Evolutionary conservation across 2,329 filamentous ascomycete genomes (phyloP).

Genomic region (Alternaria gaisen): DNA sequence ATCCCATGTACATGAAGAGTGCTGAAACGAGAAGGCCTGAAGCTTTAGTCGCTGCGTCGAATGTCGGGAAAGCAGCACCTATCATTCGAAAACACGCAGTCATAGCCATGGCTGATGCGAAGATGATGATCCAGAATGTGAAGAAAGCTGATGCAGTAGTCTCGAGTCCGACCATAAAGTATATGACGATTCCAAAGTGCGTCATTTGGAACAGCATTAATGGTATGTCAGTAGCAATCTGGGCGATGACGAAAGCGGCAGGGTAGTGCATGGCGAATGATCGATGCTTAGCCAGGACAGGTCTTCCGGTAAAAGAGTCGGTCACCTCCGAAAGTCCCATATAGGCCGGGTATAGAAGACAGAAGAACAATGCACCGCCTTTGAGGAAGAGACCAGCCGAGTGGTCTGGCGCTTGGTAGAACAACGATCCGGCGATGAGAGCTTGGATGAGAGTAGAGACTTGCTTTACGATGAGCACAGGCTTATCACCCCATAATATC

Average conservation of each 20-base stretch:
- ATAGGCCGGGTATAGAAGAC: conserved; percentile 68
- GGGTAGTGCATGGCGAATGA: conserved; percentile 87
- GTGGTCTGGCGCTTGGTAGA: conserved; percentile 69
- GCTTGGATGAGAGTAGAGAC: conserved; percentile 64
- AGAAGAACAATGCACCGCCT: conserved; percentile 69
- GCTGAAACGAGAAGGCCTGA: conserved; percentile 63
- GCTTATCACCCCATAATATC: conserved; percentile 70
- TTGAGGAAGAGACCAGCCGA: conserved; percentile 70
- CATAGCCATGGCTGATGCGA: conserved; percentile 65
- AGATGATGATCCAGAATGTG: conserved; percentile 73
- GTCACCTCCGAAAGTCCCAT: conserved; percentile 72
- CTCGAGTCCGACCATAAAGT: conserved; percentile 83
- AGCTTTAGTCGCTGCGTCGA: conserved; percentile 62
- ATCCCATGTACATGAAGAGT: conserved; percentile 65
- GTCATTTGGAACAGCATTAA: conserved; percentile 67
- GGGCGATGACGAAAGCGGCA: conserved; percentile 75
- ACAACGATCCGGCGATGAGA: conserved; percentile 71
- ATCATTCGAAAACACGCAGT: conserved; percentile 83
- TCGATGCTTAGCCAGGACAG: conserved; percentile 85
- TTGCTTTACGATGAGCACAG: conserved; percentile 70
- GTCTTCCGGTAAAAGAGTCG: conserved; percentile 65
- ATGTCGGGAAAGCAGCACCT: conserved; percentile 69
- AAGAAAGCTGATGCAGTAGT: conserved; percentile 79
- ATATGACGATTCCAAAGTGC: conserved; percentile 69
- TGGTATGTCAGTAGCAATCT: conserved; percentile 67